Percentiles rank a stretch among this genome's conserved stretches.
phyloP scores from a whole-genome alignment of 2,329 filamentous ascomycete species.

The Colletotrichum brevisporum region DNA sequence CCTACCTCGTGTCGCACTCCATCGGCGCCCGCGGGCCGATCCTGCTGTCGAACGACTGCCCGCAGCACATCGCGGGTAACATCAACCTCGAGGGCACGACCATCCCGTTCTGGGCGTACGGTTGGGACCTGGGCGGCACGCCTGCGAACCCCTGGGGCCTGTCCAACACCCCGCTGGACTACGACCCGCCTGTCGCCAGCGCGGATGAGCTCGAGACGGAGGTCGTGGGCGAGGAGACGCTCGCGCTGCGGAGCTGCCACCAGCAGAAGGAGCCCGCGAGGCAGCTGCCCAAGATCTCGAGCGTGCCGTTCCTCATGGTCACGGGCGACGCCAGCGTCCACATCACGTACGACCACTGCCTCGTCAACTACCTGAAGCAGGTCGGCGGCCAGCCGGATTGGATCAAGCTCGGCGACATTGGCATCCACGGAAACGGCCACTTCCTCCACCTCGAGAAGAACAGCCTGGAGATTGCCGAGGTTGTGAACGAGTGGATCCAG shows the following conservation, averaged over 20 bases:
- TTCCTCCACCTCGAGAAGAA: constrained; percentile 69
- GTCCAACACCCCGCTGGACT: constrained; percentile 58
- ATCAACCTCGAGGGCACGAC: constrained; percentile 48
- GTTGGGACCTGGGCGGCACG: constrained; percentile 14
- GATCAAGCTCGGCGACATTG: constrained; percentile 58
- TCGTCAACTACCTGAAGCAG: constrained; percentile 65
- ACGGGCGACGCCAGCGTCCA: constrained; percentile 69
- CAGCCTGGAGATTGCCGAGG: constrained; percentile 57
- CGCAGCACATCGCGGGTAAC: constrained; percentile 45
- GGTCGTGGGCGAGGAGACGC: constrained; percentile 34
- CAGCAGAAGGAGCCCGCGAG: constrained; percentile 45
- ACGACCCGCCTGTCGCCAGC: constrained; percentile 51
- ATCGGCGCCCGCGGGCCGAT: constrained; percentile 43
- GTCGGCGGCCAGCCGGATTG: constrained; percentile 62
- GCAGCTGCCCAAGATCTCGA: constrained; percentile 62
- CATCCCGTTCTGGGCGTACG: constrained; percentile 47
- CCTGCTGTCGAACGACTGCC: constrained; percentile 47
- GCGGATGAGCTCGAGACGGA: constrained; percentile 33
- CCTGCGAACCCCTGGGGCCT: constrained; percentile 54
- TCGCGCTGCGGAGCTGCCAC: constrained; percentile 20
- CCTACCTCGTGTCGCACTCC: constrained; percentile 51
- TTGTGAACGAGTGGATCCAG: constrained; percentile 55
- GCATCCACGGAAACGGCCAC: constrained; percentile 68
- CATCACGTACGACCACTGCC: constrained; percentile 68
- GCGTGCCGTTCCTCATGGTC: constrained; percentile 63